These are phyloP conservation scores for Cryphonectria parasitica DNA, from an alignment of 2,329 filamentous ascomycete species.

Conservation along the genomic window DNA sequence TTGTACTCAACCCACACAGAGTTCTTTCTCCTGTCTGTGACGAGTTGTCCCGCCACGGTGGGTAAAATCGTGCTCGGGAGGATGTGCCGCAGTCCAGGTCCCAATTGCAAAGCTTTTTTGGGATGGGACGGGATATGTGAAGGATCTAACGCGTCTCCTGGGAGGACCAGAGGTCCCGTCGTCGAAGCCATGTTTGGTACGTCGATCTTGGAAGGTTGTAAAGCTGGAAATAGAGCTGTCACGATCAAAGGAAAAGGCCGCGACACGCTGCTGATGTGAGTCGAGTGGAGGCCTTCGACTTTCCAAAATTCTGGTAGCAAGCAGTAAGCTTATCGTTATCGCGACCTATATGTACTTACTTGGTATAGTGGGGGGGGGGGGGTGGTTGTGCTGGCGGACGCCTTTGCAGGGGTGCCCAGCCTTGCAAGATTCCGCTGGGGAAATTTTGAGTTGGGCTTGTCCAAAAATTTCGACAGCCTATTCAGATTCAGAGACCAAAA, in stretches of 20 bases:
- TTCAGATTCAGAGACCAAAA: not conserved
- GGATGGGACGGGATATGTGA: conserved; percentile 68
- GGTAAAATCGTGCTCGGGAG: conserved; percentile 75
- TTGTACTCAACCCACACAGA: conserved; percentile 77
- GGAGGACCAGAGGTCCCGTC: conserved; percentile 71
- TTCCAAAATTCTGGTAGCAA: not conserved
- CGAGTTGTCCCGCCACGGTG: conserved; percentile 68
- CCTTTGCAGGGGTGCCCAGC: conserved; percentile 18
- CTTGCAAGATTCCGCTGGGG: conserved; percentile 17
- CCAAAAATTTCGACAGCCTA: conserved; percentile 30
- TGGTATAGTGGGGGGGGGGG: conserved; percentile 1
- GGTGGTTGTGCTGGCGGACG: not conserved
- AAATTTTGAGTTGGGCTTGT: conserved; percentile 24
- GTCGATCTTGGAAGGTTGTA: conserved; percentile 15
- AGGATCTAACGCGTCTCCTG: conserved; percentile 75
- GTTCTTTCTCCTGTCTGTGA: conserved; percentile 73
- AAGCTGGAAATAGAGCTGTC: not conserved
- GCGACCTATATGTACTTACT: not conserved
- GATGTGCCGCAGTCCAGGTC: conserved; percentile 81
- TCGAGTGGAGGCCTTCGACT: not conserved
- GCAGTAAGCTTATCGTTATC: conserved; percentile 24
- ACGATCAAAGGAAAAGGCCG: no score
- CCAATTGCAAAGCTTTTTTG: conserved; percentile 76
- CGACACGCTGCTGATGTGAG: not conserved
- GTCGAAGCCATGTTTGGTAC: conserved; percentile 48